Evolutionary conservation across 345 rosid genomes (phyloP), one percentile per base, ranked within the genome.

Genomic region (Boechera retrofracta): DNA sequence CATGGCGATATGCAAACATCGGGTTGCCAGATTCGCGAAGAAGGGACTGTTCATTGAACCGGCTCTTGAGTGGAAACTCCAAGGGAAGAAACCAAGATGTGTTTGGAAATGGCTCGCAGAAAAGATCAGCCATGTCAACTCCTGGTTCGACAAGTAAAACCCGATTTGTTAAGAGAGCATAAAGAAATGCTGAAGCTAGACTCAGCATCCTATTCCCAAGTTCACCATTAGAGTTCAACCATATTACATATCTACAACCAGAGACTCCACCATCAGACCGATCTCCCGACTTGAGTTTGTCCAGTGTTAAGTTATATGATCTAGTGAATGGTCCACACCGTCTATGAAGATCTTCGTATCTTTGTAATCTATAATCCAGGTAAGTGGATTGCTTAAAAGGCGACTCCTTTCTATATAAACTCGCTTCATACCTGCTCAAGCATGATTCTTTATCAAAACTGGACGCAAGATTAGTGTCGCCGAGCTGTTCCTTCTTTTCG

Each of bases 141-240:
- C 69, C 69, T 38, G 33, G 73, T 6, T 79, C 70, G 9, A 79
- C 76, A 5, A 79, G 85, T 54, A 82, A 56, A 65, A 82, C 81
- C 28, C 79, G 52, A n/a, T 79, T 33, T n/a, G 81, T 82, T 38
- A 82, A 71, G 57, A 82, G 83, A 9, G 85, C 81, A 58, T 76
- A 82, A 5, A 83, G 83, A 69, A 83, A 83, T 28, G 82, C 72
- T 24, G 86, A 81, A 39, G 86, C 64, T 28, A 83, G 62, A 68
- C 74, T 55, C 18, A 83, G 56, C 52, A 83, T 83, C 52, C 72
- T 53, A 65, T 79, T 76, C 53, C 83, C 86, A 59, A 83, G 42
- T 10, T 61, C 77, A 10, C 21, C 55, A 51, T 49, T 51, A 24
- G 49, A 48, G 9, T 56, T 45, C 59, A 66, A 24, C 78, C 58